Evolutionary conservation across 768 basidiomycete genomes (phyloP), one percentile per base, ranked within the genome.

Genomic region (Phanerochaete sordida): DNA sequence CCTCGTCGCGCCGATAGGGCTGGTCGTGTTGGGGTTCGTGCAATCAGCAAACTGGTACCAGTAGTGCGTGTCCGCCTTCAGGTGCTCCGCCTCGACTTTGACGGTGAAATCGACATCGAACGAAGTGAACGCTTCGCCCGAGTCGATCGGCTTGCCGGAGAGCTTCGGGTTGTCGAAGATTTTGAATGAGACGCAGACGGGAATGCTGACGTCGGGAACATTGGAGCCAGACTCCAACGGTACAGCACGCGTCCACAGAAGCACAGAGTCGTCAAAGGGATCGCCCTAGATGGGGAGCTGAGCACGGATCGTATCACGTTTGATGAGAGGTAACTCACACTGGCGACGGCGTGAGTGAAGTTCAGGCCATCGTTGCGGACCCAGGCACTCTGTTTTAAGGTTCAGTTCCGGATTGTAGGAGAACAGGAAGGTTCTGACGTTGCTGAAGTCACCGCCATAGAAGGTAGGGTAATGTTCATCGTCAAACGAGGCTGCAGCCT

Each of bases 91-190:
- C 62, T 86, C 84, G 19, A 86, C 79, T 68, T 85, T 85, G 63
- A 84, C 75, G 0, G 84, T 84, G 68, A 76, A 84, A 65, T 84
- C 83, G 39, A 85, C 81, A 57, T 87, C 84, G 56, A 80, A 79
- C 56, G 65, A 77, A 0, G 83, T 83, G 68, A 82, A 84, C 0
- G 79, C 83, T 60, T 82, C 72, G 13, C 79, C 82, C 9, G 76
- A 73, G 60, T 79, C 73, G 37, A 79, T 64, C 0, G 74, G 66
- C 16, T 65, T 63, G 2, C 76, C 76, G 12, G 73, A 64, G 33
- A 80, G 68, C 46, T 68, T 68, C 5, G 72, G 54, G 31, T 74
- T 74, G 31, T 73, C 68, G 44, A 73, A 77, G 33, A 84, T 73
- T 64, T 76, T 76, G 73, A 74, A 84, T 1, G 76, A 71, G 23